A percentile compares a stretch with the other conserved stretches of the same genome.
These are phyloP conservation scores for Sphaerulina musiva DNA, from an alignment of 2,329 filamentous ascomycete species.

Conservation along the genomic window DNA sequence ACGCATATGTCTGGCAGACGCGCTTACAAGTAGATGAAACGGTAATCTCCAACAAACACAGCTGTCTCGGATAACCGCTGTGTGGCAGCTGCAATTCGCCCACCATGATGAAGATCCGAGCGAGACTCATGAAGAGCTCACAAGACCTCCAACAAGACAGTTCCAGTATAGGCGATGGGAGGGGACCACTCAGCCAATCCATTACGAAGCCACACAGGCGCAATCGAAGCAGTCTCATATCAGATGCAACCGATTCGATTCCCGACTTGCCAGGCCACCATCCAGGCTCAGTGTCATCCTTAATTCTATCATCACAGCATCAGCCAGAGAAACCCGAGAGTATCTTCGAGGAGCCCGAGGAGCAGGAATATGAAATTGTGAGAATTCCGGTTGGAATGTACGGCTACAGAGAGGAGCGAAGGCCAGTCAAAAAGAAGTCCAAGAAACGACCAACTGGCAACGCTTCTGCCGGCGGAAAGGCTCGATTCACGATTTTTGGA, in stretches of 20 bases:
- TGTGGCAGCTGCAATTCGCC: constrained; percentile 4
- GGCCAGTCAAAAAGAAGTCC: neutral
- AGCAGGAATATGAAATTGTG: constrained; percentile 4
- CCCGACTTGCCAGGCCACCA: neutral
- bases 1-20: neutral
- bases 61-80: constrained; percentile 8
- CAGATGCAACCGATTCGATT: neutral
- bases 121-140: constrained; percentile 3
- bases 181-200: constrained; percentile 1
- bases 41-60: constrained; percentile 1
- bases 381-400: constrained; percentile 12
- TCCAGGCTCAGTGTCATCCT: neutral
- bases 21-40: constrained; percentile 4
- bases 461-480: too few relatives aligned
- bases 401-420: constrained; percentile 1
- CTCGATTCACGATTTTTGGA: too few relatives aligned
- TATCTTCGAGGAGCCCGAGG: neutral
- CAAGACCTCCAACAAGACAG: neutral
- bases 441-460: neutral
- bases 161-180: neutral
- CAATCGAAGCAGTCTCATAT: constrained; percentile 1
- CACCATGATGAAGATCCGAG: constrained; percentile 12
- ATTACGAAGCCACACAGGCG: constrained; percentile 3
- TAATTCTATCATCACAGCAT: neutral
- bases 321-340: neutral